phyloP scores from a whole-genome alignment of 805 yeast species.

The Teunomyces barrocoloradensis region DNA sequence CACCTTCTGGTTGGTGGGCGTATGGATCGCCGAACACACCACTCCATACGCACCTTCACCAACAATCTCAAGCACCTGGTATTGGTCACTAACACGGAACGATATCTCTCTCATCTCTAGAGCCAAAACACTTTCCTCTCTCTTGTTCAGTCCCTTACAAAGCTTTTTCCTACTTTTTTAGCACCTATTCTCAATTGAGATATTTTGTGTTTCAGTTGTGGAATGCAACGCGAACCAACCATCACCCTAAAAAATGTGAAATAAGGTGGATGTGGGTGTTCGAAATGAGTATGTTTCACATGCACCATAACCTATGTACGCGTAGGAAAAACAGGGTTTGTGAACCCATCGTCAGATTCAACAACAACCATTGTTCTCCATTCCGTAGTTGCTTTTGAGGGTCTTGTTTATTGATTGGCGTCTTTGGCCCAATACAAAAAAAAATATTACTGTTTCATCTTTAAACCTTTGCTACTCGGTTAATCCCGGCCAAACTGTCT shows the following conservation, averaged over 20 bases:
- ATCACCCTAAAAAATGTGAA: not conserved
- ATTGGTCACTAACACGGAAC: constrained; percentile 87
- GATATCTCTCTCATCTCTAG: constrained; percentile 26
- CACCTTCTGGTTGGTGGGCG: constrained; percentile 83
- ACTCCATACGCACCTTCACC: constrained; percentile 98
- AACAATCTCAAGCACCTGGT: constrained; percentile 77
- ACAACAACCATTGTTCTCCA: not conserved
- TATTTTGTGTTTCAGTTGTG: constrained; percentile 6
- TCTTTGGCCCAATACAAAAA: too few relatives aligned
- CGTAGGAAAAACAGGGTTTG: too few relatives aligned
- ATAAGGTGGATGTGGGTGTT: not conserved
- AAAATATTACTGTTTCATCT: too few relatives aligned
- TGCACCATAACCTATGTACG: not conserved
- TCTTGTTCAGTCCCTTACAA: not conserved
- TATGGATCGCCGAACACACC: constrained; percentile 85
- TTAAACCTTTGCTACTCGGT: not conserved
- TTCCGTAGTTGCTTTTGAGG: too few relatives aligned
- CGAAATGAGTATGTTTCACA: not conserved
- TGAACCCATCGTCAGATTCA: too few relatives aligned
- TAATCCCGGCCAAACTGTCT: constrained; percentile 26
- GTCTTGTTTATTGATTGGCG: too few relatives aligned
- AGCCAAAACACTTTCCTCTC: not conserved
- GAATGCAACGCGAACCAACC: not conserved
- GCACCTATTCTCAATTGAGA: not conserved
- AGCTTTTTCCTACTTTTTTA: constrained; percentile 1